These are phyloP conservation scores for Saturnispora mendoncae DNA, from an alignment of 805 yeast species.

Conservation along the genomic window DNA sequence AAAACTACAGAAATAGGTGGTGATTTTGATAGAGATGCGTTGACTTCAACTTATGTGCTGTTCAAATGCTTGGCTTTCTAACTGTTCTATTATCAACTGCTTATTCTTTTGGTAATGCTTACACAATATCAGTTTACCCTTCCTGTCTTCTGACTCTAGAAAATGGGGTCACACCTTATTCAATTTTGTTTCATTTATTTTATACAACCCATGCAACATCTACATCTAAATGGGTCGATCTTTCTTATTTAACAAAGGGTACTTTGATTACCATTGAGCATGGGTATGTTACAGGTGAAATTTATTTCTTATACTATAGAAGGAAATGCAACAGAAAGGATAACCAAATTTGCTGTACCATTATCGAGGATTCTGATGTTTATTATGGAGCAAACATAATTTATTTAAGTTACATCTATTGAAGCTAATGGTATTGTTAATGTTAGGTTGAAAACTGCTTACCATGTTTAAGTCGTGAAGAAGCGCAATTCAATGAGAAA, in stretches of 20 bases:
- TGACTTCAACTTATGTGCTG: not conserved
- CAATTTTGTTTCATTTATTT: not conserved
- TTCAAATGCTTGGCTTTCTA: not conserved
- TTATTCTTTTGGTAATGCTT: not conserved
- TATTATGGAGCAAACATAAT: not conserved
- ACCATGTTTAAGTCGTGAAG: conserved; percentile 1
- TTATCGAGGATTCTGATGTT: not conserved
- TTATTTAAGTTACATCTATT: not conserved
- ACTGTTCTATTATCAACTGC: conserved; percentile 1
- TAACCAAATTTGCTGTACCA: not conserved
- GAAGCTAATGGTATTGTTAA: not conserved
- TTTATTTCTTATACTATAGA: not conserved
- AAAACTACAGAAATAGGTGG: not conserved
- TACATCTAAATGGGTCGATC: not conserved
- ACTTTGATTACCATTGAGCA: not conserved
- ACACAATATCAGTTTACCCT: not conserved
- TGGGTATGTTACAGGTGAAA: not conserved
- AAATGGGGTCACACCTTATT: not conserved
- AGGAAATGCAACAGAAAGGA: not conserved
- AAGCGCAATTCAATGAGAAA: conserved; percentile 2
- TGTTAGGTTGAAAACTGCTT: not conserved
- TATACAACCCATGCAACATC: conserved; percentile 5
- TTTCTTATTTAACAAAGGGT: not conserved
- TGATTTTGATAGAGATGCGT: conserved; percentile 1
- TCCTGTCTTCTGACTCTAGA: not conserved